These are phyloP conservation scores for Diversispora epigaea DNA, from an alignment of 192 early-diverging fungal species.

Conservation along the genomic window DNA sequence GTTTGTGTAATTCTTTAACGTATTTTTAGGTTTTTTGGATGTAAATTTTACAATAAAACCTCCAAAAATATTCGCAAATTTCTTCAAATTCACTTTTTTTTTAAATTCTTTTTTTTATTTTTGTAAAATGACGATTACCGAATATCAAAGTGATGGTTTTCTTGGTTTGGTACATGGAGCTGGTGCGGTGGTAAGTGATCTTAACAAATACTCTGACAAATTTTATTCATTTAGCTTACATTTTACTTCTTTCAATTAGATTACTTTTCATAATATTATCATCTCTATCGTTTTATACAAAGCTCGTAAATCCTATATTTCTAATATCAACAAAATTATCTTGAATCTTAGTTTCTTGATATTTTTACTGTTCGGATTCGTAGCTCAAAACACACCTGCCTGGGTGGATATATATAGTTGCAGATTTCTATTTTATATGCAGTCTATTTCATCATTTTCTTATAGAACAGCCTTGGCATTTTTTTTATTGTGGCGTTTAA, in stretches of 20 bases:
- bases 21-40: too few relatives aligned
- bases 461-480: not conserved
- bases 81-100: too few relatives aligned
- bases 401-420: not conserved
- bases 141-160: too few relatives aligned
- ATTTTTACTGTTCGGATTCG: not conserved
- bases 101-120: too few relatives aligned
- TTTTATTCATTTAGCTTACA: too few relatives aligned
- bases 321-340: constrained; percentile 26
- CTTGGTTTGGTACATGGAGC: too few relatives aligned
- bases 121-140: too few relatives aligned
- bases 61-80: too few relatives aligned
- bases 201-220: too few relatives aligned
- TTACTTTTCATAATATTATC: not conserved
- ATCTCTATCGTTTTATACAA: constrained; percentile 1
- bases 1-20: too few relatives aligned
- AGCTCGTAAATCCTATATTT: not conserved
- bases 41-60: too few relatives aligned
- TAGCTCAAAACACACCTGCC: not conserved
- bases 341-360: not conserved
- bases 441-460: not conserved
- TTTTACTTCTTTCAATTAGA: not conserved
- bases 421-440: not conserved
- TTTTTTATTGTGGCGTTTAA: constrained; percentile 28
- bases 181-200: too few relatives aligned